A percentile compares a stretch with the other conserved stretches of the same genome.
phyloP scores from a whole-genome alignment of 805 yeast genomes.

The Wickerhamomyces tratensis region DNA sequence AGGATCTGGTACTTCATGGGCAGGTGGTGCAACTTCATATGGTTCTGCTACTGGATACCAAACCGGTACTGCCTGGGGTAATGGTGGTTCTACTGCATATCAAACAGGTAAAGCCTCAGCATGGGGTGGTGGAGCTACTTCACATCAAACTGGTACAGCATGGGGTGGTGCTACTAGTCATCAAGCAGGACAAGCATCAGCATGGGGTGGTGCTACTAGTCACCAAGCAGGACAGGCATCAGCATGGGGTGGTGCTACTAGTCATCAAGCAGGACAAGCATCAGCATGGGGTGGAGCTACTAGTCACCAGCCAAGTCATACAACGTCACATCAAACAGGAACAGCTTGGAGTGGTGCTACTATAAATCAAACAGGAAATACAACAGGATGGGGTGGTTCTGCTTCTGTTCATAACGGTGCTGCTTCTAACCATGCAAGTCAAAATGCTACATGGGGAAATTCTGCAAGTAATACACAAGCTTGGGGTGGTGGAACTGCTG shows the following conservation, averaged over 20 bases:
- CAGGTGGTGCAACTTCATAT: conserved; percentile 18
- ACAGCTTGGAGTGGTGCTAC: conserved; percentile 31
- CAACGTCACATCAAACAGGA: too few relatives aligned
- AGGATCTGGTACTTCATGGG: conserved; percentile 15
- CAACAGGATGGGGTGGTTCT: conserved; percentile 3
- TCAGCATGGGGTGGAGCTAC: conserved; percentile 28
- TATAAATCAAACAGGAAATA: conserved; percentile 2
- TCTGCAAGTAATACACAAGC: too few relatives aligned
- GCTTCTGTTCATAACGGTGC: conserved; percentile 23
- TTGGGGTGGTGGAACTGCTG: too few relatives aligned
- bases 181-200: conserved; percentile 17
- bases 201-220: conserved; percentile 24
- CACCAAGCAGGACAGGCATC: conserved; percentile 13
- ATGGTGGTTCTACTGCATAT: conserved; percentile 37
- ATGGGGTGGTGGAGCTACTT: conserved; percentile 21
- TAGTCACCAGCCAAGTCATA: conserved; percentile 11
- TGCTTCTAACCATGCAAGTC: too few relatives aligned
- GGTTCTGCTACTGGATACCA: conserved; percentile 19
- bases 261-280: conserved; percentile 8
- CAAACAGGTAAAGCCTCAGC: conserved; percentile 22
- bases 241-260: conserved; percentile 28
- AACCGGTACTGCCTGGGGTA: too few relatives aligned
- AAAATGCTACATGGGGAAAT: too few relatives aligned
- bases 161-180: conserved; percentile 28
- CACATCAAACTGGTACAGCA: conserved; percentile 28